Evolutionary conservation across 176 grass and related monocot genomes (phyloP).

Genomic region (Phragmites australis): DNA sequence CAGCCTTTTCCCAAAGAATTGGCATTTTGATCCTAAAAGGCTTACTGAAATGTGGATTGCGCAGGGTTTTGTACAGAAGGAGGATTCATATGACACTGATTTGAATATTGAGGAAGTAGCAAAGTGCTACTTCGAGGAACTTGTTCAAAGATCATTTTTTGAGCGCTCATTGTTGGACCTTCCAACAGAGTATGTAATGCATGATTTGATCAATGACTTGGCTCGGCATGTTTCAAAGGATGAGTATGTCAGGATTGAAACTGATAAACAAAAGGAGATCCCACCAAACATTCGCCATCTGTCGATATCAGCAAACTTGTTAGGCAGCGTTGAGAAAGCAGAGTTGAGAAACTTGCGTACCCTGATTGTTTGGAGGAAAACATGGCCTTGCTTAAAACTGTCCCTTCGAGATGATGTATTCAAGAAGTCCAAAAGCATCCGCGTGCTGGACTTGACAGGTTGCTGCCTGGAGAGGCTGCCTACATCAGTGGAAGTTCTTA

Average conservation of each 20-base stretch:
- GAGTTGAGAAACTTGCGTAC: slow-evolving; percentile 48
- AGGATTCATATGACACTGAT: slow-evolving; percentile 34
- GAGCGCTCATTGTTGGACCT: slow-evolving; percentile 11
- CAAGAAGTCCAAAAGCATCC: slow-evolving; percentile 46
- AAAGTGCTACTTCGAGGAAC: slow-evolving; percentile 45
- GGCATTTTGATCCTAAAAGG: slow-evolving; percentile 38
- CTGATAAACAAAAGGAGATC: slow-evolving; percentile 31
- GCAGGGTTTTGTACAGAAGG: slow-evolving; percentile 54
- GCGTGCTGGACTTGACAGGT: slow-evolving; percentile 50
- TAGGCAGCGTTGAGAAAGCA: slow-evolving; percentile 16
- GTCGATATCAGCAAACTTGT: slow-evolving; percentile 27
- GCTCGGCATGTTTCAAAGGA: slow-evolving; percentile 52
- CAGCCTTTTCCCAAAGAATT: slow-evolving; percentile 57
- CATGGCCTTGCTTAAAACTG: slow-evolving; percentile 24
- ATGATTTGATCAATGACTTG: slow-evolving; percentile 64
- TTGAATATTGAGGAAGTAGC: slow-evolving; percentile 33
- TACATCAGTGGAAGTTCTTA: slow-evolving; percentile 26
- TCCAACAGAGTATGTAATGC: slow-evolving; percentile 48
- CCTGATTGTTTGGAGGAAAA: slow-evolving; percentile 42
- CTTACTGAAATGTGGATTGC: slow-evolving; percentile 73
- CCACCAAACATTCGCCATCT: slow-evolving; percentile 48
- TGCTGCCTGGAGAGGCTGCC: slow-evolving; percentile 47
- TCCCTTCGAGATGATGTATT: slow-evolving; percentile 44
- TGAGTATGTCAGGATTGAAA: slow-evolving; percentile 54
- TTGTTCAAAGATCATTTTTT: slow-evolving; percentile 64